phyloP scores from a whole-genome alignment of 495 filamentous ascomycete genomes.

The Aspergillus coremiiformis region DNA sequence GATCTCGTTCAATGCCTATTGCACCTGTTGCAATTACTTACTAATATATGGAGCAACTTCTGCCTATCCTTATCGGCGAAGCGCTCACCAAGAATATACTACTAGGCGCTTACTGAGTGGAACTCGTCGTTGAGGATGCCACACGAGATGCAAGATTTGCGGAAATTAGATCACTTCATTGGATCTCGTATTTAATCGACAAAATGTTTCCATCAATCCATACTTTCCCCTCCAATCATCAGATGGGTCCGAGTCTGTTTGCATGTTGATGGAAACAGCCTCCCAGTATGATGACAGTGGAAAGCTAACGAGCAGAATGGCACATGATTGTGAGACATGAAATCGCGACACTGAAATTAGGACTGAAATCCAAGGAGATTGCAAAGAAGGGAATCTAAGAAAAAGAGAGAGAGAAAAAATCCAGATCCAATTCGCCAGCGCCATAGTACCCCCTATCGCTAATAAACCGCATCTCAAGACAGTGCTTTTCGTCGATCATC shows the following conservation, averaged over 20 bases:
- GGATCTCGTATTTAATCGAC: slow-evolving; percentile 21
- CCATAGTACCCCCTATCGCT: slow-evolving; percentile 5
- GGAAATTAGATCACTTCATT: slow-evolving; percentile 21
- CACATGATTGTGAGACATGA: slow-evolving; percentile 29
- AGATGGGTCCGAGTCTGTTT: slow-evolving; percentile 15
- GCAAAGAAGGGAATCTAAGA: slow-evolving; percentile 10
- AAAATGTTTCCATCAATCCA: slow-evolving; percentile 5
- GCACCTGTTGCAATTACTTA: background rate
- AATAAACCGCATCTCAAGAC: slow-evolving; percentile 7
- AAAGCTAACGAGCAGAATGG: slow-evolving; percentile 10
- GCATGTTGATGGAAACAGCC: slow-evolving; percentile 28
- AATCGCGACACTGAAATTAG: slow-evolving; percentile 16
- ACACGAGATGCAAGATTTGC: slow-evolving; percentile 7
- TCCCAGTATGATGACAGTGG: slow-evolving; percentile 26
- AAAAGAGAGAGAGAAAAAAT: slow-evolving; percentile 14
- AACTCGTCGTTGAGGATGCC: slow-evolving; percentile 21
- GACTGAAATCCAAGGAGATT: slow-evolving; percentile 8
- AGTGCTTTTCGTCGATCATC: slow-evolving; percentile 32
- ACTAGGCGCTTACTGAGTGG: slow-evolving; percentile 37
- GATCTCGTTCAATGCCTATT: background rate
- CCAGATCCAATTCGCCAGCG: background rate
- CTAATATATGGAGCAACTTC: background rate
- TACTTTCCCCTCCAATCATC: slow-evolving; percentile 22
- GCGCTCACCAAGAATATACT: slow-evolving; percentile 18
- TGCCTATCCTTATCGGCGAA: slow-evolving; percentile 12